Evolutionary conservation across 2,329 filamentous ascomycete genomes (phyloP).

Genomic region (Sarocladium oryzae): DNA sequence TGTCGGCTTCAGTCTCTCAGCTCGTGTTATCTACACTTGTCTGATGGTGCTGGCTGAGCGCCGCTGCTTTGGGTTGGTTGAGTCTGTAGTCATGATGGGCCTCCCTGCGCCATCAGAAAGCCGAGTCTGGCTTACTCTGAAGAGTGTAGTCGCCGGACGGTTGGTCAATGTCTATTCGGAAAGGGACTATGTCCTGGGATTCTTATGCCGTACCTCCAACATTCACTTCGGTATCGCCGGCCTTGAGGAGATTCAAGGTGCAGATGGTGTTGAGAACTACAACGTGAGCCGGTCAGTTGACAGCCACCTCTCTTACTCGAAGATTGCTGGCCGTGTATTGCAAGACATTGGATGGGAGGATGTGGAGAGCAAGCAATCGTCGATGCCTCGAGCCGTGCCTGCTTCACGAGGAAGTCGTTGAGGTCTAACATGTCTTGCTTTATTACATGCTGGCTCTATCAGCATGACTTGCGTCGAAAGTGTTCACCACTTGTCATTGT

Average conservation of each 20-base stretch:
- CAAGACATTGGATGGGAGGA: constrained; percentile 64
- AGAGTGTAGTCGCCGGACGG: constrained; percentile 72
- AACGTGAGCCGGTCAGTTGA: constrained; percentile 59
- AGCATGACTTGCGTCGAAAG: too few species aligned
- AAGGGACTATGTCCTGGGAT: constrained; percentile 81
- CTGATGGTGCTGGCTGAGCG: constrained; percentile 73
- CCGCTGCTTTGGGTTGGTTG: constrained; percentile 76
- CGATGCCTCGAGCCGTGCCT: not conserved
- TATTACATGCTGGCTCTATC: too few species aligned
- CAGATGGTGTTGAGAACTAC: constrained; percentile 61
- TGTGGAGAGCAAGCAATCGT: constrained; percentile 33
- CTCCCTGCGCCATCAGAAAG: constrained; percentile 68
- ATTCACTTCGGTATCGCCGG: constrained; percentile 81
- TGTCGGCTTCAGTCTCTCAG: constrained; percentile 76
- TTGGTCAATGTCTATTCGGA: constrained; percentile 88
- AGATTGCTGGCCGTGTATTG: constrained; percentile 60
- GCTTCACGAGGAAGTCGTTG: not conserved
- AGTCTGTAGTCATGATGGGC: constrained; percentile 80
- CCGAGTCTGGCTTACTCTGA: constrained; percentile 69
- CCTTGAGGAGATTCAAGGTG: constrained; percentile 64
- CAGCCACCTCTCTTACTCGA: constrained; percentile 66
- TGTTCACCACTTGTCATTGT: too few species aligned
- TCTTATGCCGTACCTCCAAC: constrained; percentile 77
- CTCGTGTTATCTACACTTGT: constrained; percentile 78
- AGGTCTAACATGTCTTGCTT: too few species aligned